Conservation (phyloP, 192 early-diverging fungal genomes). For the Podila epigama region DNA sequence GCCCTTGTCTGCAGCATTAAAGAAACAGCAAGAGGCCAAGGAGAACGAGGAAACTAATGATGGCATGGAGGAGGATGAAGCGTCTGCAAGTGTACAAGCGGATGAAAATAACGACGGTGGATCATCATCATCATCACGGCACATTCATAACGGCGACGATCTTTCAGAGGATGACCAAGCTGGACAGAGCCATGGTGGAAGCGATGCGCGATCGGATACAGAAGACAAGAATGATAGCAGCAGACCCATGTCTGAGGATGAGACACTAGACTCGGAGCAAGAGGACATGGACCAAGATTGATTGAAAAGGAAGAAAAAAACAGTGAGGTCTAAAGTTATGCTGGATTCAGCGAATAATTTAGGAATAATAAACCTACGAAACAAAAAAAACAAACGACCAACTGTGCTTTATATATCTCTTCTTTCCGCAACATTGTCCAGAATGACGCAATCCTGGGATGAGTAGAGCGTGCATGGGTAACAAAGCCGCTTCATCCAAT, state of each 20-base stretch:
- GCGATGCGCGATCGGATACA: conserved; percentile 12
- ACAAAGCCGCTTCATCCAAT: too few species aligned
- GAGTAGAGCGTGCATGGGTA: too few species aligned
- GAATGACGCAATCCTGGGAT: too few species aligned
- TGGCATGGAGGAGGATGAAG: conserved; percentile 43
- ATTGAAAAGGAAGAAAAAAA: not conserved
- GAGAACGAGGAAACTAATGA: conserved; percentile 41
- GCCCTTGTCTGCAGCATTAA: conserved; percentile 49
- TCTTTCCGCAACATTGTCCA: too few species aligned
- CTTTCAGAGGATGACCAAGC: conserved; percentile 20
- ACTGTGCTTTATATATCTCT: too few species aligned
- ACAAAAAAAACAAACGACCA: not conserved
- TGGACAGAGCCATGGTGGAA: too few species aligned
- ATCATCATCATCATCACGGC: conserved; percentile 17
- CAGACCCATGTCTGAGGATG: conserved; percentile 35
- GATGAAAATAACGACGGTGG: conserved; percentile 14
- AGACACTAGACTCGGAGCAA: conserved; percentile 22
- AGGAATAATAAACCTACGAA: too few species aligned
- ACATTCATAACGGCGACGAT: conserved; percentile 2
- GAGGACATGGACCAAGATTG: conserved; percentile 47
- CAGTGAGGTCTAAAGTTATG: not conserved
- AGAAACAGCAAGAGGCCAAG: conserved; percentile 44
- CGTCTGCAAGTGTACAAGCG: conserved; percentile 20
- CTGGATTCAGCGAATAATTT: too few species aligned
- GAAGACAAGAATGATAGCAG: conserved; percentile 18